phyloP scores from a whole-genome alignment of 2,329 filamentous ascomycete species.

The Penicillium griseofulvum region DNA sequence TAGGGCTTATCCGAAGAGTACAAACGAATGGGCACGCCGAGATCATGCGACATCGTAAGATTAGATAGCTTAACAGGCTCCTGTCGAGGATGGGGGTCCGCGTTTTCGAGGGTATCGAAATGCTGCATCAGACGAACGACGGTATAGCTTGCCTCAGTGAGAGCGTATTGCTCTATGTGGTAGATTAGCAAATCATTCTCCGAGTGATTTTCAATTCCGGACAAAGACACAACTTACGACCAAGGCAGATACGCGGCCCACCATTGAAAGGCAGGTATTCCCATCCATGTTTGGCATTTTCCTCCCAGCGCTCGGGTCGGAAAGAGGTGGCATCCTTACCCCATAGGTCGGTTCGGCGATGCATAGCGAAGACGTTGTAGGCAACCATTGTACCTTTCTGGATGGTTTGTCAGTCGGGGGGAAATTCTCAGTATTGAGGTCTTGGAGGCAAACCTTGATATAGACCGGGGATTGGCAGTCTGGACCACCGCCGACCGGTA shows the following conservation, averaged over 20 bases:
- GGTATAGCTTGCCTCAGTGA: constrained; percentile 43
- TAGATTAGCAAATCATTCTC: not conserved
- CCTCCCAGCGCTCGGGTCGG: constrained; percentile 52
- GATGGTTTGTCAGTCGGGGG: constrained; percentile 33
- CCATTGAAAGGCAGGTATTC: constrained; percentile 42
- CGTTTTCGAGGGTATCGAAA: constrained; percentile 38
- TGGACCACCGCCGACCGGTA: constrained; percentile 58
- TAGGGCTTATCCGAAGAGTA: constrained; percentile 16
- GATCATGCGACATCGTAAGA: constrained; percentile 33
- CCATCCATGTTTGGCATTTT: constrained; percentile 35
- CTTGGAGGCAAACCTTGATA: not conserved
- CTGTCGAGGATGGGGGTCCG: constrained; percentile 27
- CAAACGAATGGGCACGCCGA: constrained; percentile 29
- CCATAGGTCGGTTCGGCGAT: constrained; percentile 58
- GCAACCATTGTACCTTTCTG: constrained; percentile 63
- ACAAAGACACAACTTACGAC: constrained; percentile 29
- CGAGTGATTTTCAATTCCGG: not conserved
- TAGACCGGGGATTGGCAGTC: constrained; percentile 60
- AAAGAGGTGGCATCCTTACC: constrained; percentile 47
- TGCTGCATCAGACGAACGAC: constrained; percentile 39
- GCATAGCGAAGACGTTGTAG: constrained; percentile 71
- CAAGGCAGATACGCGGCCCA: constrained; percentile 42
- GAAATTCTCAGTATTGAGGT: too few relatives aligned
- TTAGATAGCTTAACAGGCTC: constrained; percentile 32
- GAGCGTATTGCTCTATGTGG: constrained; percentile 41